phyloP scores from a whole-genome alignment of 441 rosid species.

The Populus hybrid region DNA sequence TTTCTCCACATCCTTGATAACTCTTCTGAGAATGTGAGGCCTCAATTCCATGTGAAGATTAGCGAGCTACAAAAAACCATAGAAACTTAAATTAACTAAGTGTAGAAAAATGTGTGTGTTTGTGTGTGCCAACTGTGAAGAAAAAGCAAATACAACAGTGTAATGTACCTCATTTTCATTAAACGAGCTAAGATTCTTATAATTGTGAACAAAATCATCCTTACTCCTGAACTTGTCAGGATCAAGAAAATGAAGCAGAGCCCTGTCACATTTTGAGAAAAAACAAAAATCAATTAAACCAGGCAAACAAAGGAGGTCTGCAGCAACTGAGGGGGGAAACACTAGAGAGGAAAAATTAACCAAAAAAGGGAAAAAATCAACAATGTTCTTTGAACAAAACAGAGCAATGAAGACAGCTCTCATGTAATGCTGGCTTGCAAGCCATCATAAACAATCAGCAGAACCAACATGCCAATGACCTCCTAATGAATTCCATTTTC shows the following conservation, averaged over 20 bases:
- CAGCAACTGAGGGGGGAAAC: not conserved
- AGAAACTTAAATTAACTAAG: not conserved
- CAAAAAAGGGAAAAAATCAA: not conserved
- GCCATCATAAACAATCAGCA: not conserved
- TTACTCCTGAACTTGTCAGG: constrained; percentile 86
- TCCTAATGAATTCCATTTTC: not conserved
- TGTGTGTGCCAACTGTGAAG: not conserved
- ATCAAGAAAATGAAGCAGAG: constrained; percentile 98
- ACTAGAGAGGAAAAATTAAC: not conserved
- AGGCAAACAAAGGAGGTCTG: not conserved
- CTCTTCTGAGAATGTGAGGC: constrained; percentile 99
- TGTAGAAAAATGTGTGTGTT: not conserved
- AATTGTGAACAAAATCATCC: constrained; percentile 96
- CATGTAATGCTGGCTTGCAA: not conserved
- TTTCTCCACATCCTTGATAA: constrained; percentile 99
- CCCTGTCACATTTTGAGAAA: constrained; percentile 49
- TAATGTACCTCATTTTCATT: constrained; percentile 84
- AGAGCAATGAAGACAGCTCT: not conserved
- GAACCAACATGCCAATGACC: not conserved
- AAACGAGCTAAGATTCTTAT: constrained; percentile 97
- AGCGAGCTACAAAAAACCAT: constrained; percentile 59
- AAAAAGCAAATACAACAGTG: not conserved
- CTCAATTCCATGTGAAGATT: constrained; percentile 98
- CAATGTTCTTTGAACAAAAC: not conserved
- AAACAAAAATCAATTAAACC: not conserved